Conservation (phyloP, 2,329 filamentous ascomycete genomes). For the Verticillium zaregamsianum region DNA sequence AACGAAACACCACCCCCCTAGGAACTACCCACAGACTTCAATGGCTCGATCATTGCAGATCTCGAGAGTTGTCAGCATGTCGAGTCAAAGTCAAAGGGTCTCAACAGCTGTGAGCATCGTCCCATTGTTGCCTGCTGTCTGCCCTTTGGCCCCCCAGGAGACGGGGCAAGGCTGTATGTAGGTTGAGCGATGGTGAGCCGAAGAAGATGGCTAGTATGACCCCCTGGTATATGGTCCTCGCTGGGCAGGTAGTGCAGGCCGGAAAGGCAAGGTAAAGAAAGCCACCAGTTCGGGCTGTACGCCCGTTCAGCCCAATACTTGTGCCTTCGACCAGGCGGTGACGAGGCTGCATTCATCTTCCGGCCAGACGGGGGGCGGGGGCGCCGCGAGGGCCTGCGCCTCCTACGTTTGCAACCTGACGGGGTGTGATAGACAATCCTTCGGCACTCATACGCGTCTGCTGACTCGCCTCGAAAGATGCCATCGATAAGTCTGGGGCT, state of each 20-base stretch:
- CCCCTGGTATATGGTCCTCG: too few relatives aligned
- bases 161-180: too few relatives aligned
- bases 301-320: too few relatives aligned
- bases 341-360: background rate
- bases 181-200: too few relatives aligned
- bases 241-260: too few relatives aligned
- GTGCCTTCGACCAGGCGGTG: background rate
- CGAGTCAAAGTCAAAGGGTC: background rate
- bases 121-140: background rate
- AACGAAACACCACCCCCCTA: background rate
- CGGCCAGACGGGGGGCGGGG: too few relatives aligned
- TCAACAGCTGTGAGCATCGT: background rate
- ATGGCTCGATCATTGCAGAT: background rate
- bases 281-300: too few relatives aligned
- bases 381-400: background rate
- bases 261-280: background rate
- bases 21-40: background rate
- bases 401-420: background rate
- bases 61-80: background rate
- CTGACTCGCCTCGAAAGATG: background rate
- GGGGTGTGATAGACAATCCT: background rate
- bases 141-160: too few relatives aligned
- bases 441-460: background rate
- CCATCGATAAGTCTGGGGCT: background rate
- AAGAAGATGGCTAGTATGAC: too few relatives aligned